Evolutionary conservation across 345 rosid species (phyloP), one percentile per base, ranked within the genome.

Genomic region (Acer saccharum): DNA sequence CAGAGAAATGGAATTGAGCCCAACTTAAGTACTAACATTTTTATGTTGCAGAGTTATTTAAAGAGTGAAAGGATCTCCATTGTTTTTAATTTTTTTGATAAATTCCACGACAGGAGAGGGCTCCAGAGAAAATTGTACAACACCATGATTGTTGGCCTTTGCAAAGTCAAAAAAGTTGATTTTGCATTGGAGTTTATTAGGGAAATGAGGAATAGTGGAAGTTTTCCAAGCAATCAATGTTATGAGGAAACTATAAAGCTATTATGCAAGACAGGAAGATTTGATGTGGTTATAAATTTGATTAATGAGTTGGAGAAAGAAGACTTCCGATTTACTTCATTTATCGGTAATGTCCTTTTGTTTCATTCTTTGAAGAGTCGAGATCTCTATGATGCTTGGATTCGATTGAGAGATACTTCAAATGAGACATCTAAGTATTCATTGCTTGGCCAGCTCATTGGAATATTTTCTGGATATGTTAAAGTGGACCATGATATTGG

Each of bases 281-380:
- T 83, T 44, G 92, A 78, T 52, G 68, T 48, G 78, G 97, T 77
- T 21, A 74, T 92, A 75, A 65, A 84, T 71, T 75, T 94, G 69
- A 79, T 92, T 67, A 80, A 83, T 43, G 89, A 90, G 62, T 79
- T 90, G 20, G 88, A 83, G 83, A 90, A 84, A 68, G 77, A 68
- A 0, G 85, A 89, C 79, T 89, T 89, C 0, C 75, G 46, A 3
- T 17, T 94, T 58, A 83, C 99, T 10, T 72, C 99, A 25, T 92
- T 86, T 77, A 84, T 88, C 5, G 98, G 99, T 66, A 96, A 96
- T 70, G 82, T 70, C 10, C 92, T 96, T 76, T 77, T 94, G 81
- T 83, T 74, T 67, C 88, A 90, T 77, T 86, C 95, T 75, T 77
- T 84, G 77, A 86, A 65, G 72, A 81, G 76, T 78, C 81, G 55